Percentiles rank a stretch among this genome's conserved stretches.
Evolutionary conservation across 169 alveolate genomes (phyloP).

Genomic region (Besnoitia besnoiti): DNA sequence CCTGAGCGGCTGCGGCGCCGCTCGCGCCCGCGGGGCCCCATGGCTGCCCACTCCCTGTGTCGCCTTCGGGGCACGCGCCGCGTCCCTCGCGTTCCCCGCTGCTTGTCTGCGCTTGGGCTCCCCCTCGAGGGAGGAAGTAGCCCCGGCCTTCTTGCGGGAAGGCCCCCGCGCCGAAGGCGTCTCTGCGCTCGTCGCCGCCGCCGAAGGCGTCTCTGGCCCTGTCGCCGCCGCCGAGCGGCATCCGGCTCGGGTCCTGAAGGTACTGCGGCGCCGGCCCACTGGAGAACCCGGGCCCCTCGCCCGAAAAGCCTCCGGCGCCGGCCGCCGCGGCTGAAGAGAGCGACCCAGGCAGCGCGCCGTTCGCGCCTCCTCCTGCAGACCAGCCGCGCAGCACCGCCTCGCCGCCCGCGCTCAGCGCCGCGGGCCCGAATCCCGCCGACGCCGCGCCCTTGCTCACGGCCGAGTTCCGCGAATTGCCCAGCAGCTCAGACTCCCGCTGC

Average conservation of each 20-base stretch:
- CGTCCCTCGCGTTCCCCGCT: not conserved
- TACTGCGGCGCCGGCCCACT: too few relatives aligned
- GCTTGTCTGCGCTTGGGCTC: not conserved
- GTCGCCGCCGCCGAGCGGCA: too few relatives aligned
- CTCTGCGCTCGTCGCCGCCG: not conserved
- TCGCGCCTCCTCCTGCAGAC: not conserved
- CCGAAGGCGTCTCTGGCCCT: not conserved
- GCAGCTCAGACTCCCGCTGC: not conserved
- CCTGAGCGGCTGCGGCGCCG: not conserved
- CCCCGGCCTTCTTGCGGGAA: not conserved
- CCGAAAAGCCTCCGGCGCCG: too few relatives aligned
- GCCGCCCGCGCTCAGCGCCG: not conserved
- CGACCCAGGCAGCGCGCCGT: not conserved
- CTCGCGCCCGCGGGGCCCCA: too few relatives aligned
- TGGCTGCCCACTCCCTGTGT: not conserved
- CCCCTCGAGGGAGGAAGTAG: not conserved
- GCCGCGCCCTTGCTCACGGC: not conserved
- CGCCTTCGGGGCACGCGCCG: not conserved
- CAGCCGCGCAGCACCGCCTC: not conserved
- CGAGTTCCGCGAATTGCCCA: not conserved
- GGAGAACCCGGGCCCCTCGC: not conserved
- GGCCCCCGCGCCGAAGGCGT: not conserved
- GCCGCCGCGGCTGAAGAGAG: too few relatives aligned
- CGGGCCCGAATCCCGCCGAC: too few relatives aligned
- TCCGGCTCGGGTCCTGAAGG: too few relatives aligned